A percentile compares a stretch with the other conserved stretches of the same genome.
Evolutionary conservation across 306 rosid genomes (phyloP).

Genomic region (Dalbergia oliveri): DNA sequence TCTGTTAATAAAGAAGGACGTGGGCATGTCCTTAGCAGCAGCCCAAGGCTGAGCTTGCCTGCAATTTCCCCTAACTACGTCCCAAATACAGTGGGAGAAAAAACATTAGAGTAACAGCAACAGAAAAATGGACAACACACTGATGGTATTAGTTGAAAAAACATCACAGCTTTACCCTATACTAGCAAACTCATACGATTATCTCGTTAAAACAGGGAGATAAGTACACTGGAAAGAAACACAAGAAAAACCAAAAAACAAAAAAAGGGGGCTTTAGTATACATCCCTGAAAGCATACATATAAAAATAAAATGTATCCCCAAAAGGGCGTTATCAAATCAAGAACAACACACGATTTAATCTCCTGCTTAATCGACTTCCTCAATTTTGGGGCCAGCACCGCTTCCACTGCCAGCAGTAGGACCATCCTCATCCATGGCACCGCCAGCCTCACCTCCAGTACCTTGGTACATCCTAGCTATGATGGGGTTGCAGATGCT

Average conservation of each 20-base stretch:
- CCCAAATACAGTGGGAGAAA: too few species aligned
- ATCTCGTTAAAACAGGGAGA: neutral
- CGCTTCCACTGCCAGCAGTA: constrained; percentile 51
- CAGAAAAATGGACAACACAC: too few species aligned
- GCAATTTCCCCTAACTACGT: too few species aligned
- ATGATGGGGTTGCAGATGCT: constrained; percentile 68
- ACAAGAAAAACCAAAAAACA: too few species aligned
- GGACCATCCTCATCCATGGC: constrained; percentile 68
- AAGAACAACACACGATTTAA: neutral
- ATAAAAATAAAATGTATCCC: neutral
- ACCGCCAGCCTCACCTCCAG: constrained; percentile 57
- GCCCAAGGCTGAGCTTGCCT: too few species aligned
- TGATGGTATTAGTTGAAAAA: too few species aligned
- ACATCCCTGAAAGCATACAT: neutral
- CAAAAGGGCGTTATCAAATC: neutral
- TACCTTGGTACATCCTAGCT: constrained; percentile 65
- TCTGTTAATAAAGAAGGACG: too few species aligned
- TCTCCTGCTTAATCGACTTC: constrained; percentile 52
- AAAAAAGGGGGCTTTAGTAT: too few species aligned
- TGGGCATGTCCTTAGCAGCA: too few species aligned
- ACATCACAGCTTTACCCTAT: neutral
- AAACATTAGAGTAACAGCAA: too few species aligned
- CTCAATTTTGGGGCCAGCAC: constrained; percentile 67
- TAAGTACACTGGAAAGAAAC: neutral
- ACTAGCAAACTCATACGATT: neutral